These are phyloP conservation scores for Bretschneidera sinensis DNA, from an alignment of 345 rosid species.

Conservation along the genomic window DNA sequence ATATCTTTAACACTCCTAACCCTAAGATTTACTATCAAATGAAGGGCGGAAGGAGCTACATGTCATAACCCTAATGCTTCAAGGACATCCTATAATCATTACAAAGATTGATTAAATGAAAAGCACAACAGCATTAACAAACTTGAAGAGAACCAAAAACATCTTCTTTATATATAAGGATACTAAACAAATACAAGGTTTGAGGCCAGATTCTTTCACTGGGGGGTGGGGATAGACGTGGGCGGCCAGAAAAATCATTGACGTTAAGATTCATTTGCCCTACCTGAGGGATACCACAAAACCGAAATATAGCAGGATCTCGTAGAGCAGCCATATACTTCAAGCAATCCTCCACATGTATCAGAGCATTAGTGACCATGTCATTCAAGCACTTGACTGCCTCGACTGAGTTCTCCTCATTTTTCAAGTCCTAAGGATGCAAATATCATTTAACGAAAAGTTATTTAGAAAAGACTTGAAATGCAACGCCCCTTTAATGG, in stretches of 20 bases:
- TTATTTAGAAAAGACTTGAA: constrained; percentile 4
- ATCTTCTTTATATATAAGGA: no score
- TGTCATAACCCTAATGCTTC: no score
- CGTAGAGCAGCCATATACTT: constrained; percentile 60
- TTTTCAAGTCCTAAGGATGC: constrained; percentile 65
- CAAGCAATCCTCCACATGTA: constrained; percentile 74
- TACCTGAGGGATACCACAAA: constrained; percentile 95
- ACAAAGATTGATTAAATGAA: no score
- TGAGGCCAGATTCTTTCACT: background rate
- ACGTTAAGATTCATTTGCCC: background rate
- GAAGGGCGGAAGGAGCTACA: no score
- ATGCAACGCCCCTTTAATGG: background rate
- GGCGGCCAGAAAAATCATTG: background rate
- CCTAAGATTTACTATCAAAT: no score
- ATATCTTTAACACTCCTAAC: no score
- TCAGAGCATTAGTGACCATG: constrained; percentile 82
- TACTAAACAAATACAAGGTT: no score
- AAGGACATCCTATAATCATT: no score
- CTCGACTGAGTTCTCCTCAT: constrained; percentile 71
- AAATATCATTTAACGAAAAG: constrained; percentile 1
- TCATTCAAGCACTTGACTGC: constrained; percentile 94
- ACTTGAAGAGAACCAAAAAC: no score
- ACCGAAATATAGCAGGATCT: constrained; percentile 72
- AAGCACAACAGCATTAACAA: no score
- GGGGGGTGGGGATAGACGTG: background rate